Conservation (phyloP, 805 yeast genomes). For the Nakazawaea laoshanensis region DNA sequence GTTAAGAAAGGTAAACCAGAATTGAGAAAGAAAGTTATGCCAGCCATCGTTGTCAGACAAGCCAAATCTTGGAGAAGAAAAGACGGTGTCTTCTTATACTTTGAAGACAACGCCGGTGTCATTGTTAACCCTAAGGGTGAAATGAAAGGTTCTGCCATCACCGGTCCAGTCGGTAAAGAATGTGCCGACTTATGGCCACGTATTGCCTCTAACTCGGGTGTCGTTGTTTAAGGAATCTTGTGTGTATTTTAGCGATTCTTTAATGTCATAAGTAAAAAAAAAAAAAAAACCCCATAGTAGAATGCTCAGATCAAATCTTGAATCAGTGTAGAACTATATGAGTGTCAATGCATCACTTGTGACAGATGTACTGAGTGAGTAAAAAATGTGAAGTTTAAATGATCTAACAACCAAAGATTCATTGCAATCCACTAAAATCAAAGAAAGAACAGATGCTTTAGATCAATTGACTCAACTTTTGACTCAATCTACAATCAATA, state of each 20-base stretch:
- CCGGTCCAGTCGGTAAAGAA: conserved; percentile 99
- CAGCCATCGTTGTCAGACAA: conserved; percentile 99
- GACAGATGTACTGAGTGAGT: not conserved
- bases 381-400: conserved; percentile 4
- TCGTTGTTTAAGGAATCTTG: conserved; percentile 72
- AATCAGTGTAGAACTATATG: not conserved
- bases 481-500: conserved; percentile 11
- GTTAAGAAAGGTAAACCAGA: conserved; percentile 99
- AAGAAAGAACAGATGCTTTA: conserved; percentile 48
- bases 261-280: conserved; percentile 17
- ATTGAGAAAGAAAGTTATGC: conserved; percentile 99
- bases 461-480: conserved; percentile 25
- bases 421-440: conserved; percentile 41
- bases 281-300: not conserved
- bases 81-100: conserved; percentile 99
- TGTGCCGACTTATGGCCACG: conserved; percentile 99
- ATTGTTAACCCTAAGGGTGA: conserved; percentile 99
- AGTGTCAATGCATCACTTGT: not conserved
- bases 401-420: conserved; percentile 11
- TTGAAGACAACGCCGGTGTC: conserved; percentile 99
- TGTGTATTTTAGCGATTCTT: conserved; percentile 14
- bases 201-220: conserved; percentile 99
- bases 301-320: not conserved
- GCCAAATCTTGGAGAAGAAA: conserved; percentile 99
- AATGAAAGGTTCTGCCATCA: conserved; percentile 99